Evolutionary conservation across 441 rosid species (phyloP), one percentile per base, ranked within the genome.

Genomic region (Sinapis alba): DNA sequence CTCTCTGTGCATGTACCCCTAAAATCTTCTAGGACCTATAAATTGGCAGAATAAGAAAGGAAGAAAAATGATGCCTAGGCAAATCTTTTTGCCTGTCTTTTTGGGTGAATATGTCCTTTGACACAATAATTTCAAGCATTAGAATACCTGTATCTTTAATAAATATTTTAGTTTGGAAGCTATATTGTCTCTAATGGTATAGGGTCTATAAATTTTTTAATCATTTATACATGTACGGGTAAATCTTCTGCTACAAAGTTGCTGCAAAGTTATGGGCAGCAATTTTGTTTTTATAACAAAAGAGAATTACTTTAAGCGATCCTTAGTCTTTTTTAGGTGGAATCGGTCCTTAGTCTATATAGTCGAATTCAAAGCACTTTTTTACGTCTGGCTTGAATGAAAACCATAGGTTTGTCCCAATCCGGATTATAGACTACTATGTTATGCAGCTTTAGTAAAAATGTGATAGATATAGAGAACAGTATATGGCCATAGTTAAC

Each of bases 81-180:
- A 72, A 72, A 72, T 73, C 81, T 54, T 78, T 72, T 78, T 78
- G 81, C 61, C 78, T 68, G 78, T 73, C 81, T 78, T 78, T 78
- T 78, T 72, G 73, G 74, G 74, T 78, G 66, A 78, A 73, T 62
- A 54, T 72, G 70, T 56, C 70, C 73, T 78, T 67, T 62, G 56
- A 26, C 53, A 62, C 62, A 78, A 73, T 73, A 43, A 68, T 78
- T 72, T 66, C 34, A 71, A 64, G 16, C 69, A 67, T 51, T 47
- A 60, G 15, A 64, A 18, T 56, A 71, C 24, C 6, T 43, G 8
- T 43, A 54, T 20, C 23, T 27, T 34, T 19, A 26, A 1, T 60
- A 19, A 19, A 19, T 50, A 32, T 18, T 61, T 32, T 72, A 19
- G 21, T 51, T 61, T 41, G 30, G 77, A 67, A 60, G 62, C 69